Evolutionary conservation across 768 basidiomycete genomes (phyloP).

Genomic region (Rhizopogon salebrosus): DNA sequence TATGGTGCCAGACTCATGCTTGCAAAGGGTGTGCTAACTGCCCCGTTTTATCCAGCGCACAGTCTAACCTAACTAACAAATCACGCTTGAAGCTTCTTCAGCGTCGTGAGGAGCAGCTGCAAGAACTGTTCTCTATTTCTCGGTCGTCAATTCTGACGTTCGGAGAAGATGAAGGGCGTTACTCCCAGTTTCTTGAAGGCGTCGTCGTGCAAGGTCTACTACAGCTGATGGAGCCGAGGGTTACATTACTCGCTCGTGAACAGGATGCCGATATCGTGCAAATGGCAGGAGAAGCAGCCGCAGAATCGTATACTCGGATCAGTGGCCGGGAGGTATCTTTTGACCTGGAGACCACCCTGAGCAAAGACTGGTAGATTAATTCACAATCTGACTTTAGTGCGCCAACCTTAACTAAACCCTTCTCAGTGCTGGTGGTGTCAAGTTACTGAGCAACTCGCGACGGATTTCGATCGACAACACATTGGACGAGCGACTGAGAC

Average conservation of each 20-base stretch:
- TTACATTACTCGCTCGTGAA: conserved; percentile 61
- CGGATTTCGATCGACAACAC: conserved; percentile 93
- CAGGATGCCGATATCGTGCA: conserved; percentile 59
- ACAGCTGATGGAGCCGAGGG: conserved; percentile 69
- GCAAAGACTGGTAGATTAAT: conserved; percentile 58
- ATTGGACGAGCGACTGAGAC: conserved; percentile 81
- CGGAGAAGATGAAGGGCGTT: conserved; percentile 60
- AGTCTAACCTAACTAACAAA: conserved; percentile 95
- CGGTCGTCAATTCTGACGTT: conserved; percentile 59
- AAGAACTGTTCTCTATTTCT: conserved; percentile 78
- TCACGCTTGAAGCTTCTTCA: conserved; percentile 88
- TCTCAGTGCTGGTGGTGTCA: conserved; percentile 78
- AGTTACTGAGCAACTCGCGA: conserved; percentile 62
- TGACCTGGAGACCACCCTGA: conserved; percentile 56
- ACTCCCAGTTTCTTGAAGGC: conserved; percentile 78
- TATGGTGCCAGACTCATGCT: conserved; percentile 29
- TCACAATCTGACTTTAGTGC: neutral
- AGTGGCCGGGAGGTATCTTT: conserved; percentile 63
- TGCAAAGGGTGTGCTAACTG: neutral
- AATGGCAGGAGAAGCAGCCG: conserved; percentile 62
- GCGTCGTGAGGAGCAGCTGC: conserved; percentile 86
- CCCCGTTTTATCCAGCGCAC: conserved; percentile 50
- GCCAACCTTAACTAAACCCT: neutral
- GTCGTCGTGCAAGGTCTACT: conserved; percentile 86
- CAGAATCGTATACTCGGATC: conserved; percentile 65